A percentile compares a stretch with the other conserved stretches of the same genome.
Conservation (phyloP, 768 basidiomycete species). For the Boletus sp. region DNA sequence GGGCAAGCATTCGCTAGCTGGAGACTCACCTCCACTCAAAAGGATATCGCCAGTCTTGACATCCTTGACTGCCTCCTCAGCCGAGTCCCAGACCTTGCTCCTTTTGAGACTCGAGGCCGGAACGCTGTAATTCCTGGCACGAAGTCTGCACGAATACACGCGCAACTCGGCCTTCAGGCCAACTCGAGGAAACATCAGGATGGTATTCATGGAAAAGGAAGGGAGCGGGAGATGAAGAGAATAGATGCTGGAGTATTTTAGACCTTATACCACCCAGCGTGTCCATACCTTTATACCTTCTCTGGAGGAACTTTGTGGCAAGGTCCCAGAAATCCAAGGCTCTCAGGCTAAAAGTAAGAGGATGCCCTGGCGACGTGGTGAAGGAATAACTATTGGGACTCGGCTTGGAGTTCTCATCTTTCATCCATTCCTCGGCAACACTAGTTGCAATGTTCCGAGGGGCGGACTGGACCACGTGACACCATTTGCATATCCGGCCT, state of each 20-base stretch:
- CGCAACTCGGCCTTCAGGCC: conserved; percentile 6
- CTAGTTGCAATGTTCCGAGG: not conserved
- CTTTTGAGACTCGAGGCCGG: conserved; percentile 18
- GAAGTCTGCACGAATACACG: conserved; percentile 1
- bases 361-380: not conserved
- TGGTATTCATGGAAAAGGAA: not conserved
- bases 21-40: conserved; percentile 70
- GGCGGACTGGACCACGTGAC: conserved; percentile 1
- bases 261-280: not conserved
- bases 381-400: conserved; percentile 1
- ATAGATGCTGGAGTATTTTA: not conserved
- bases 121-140: conserved; percentile 4
- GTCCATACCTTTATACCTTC: conserved; percentile 12
- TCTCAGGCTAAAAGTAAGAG: not conserved
- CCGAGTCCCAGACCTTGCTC: conserved; percentile 70
- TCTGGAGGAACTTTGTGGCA: not conserved
- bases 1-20: conserved; percentile 21
- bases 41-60: conserved; percentile 75
- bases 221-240: not conserved
- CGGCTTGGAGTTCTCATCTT: conserved; percentile 3
- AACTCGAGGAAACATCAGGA: conserved; percentile 5
- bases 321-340: not conserved
- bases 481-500: not conserved
- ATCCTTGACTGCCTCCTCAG: conserved; percentile 78
- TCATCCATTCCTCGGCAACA: conserved; percentile 7